Base-by-base conservation (phyloP, 2,329 filamentous ascomycete genomes). In the Lanzia echinophila region DNA sequence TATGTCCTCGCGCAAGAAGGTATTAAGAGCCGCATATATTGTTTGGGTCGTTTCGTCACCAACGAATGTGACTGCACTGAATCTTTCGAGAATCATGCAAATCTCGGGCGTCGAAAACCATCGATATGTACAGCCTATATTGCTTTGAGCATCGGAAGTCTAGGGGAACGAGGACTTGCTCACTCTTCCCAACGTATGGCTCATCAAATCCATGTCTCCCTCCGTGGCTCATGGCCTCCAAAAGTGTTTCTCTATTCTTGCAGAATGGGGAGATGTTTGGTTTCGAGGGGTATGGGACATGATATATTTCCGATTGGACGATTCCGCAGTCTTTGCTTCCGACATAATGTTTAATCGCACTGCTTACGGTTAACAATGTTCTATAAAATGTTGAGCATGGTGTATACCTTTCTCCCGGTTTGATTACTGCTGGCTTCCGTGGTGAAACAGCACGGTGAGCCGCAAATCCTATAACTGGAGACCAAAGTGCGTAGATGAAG, bases 1-100 rank as follows among this genome's bases (percentile, higher is more conserved):
- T 24, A 75, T 60, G 48, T 75, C 66, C 58, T 72, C 67, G 32
- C 71, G 68, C 2, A 75, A 62, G 8, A 75, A 67, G 44, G 74
- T 69, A 58, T 74, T 75, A 57, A 75, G 68, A 24, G 69, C 72
- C n/a, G 69, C 67, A 59, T 75, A 75, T 44, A 73, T 66, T 36
- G 69, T 64, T 48, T 67, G 65, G 15, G 72, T 63, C 31, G 68
- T 62, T 41, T 69, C 63, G 53, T 75, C 72, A 22, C 73, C 73
- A 42, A 74, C 57, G 53, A 75, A 75, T 17, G 70, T 57, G 6
- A 75, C 55, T 17, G 65, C 63, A 45, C 72, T 70, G 56, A 75
- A 74, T 38, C 71, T 68, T 50, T 70, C 67, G 24, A 75, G 65
- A 19, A 74, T 73, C 62, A 72, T 70, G 59, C 73, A 75, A 42